A percentile compares a stretch with the other conserved stretches of the same genome.
phyloP scores from a whole-genome alignment of 192 early-diverging fungal species.

The Mycoemilia scoparia region DNA sequence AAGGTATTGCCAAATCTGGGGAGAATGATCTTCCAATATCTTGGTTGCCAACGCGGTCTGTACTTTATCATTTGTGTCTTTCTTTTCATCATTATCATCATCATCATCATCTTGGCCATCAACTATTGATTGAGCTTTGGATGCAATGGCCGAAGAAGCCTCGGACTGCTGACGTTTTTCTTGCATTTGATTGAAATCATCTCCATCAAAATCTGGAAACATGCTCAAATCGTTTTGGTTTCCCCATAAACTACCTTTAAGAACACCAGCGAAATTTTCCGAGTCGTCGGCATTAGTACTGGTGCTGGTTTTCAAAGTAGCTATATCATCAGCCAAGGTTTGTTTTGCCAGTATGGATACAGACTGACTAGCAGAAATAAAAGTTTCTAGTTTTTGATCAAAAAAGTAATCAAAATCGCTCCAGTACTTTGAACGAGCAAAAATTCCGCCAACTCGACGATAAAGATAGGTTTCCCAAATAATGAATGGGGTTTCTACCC shows the following conservation, averaged over 20 bases:
- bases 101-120: conserved; percentile 8
- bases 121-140: too few relatives aligned
- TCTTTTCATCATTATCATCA: conserved; percentile 20
- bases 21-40: conserved; percentile 58
- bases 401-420: conserved; percentile 55
- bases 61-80: too few relatives aligned
- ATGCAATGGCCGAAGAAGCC: conserved; percentile 22
- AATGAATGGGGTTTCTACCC: conserved; percentile 65
- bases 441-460: conserved; percentile 42
- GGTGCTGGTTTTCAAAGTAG: too few relatives aligned
- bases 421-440: conserved; percentile 37
- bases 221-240: conserved; percentile 77
- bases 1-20: conserved; percentile 36
- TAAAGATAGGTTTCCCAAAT: conserved; percentile 77
- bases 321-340: conserved; percentile 24
- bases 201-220: conserved; percentile 44
- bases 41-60: too few relatives aligned
- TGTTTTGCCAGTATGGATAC: conserved; percentile 47
- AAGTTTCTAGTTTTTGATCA: conserved; percentile 42
- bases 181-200: conserved; percentile 53
- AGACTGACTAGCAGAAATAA: conserved; percentile 43
- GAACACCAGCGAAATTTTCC: conserved; percentile 40
- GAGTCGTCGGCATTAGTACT: conserved; percentile 4
- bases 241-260: conserved; percentile 72
- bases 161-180: conserved; percentile 22